Evolutionary conservation across 306 rosid genomes (phyloP), one percentile per base, ranked within the genome.

Genomic region (Morella rubra): DNA sequence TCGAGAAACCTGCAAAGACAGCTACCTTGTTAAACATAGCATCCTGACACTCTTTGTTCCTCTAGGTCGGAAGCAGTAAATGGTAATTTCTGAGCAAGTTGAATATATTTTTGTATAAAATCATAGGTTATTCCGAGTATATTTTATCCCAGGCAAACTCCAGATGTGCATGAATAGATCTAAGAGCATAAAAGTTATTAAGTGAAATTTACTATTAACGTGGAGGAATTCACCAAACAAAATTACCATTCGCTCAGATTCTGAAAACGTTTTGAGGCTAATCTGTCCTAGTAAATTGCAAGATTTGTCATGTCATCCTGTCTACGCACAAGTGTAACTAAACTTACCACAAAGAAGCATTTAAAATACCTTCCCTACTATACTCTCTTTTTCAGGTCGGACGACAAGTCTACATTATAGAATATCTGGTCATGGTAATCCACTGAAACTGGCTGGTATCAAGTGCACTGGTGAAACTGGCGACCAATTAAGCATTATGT

Each of bases 1-100:
- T 75, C 98, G 93, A 4, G 97, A 95, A 54, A 88, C 97, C 98
- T 95, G 73, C 84, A 77, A 8, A 20, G 49, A 65, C 78, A 82
- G 54, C 73, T 22, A 24, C 64, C 47, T 51, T 80, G 75, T 75
- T 81, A 65, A 77, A 73, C 44, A 46, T 49, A 13, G 8, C 4
- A 45, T 62, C 71, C 67, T 8, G 27, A 69, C 54, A 52, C 60
- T 76, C 9, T 40, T 55, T 18, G 71, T 22, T 70, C 66, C 74
- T 72, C 71, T 47, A 73, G 74, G 16, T 54, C 18, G 15, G 10
- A 24, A 24, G 62, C 45, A 62, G 58, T 61, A 60, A 45, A 45
- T 45, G 49, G 2, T 45, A 7, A 5, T 45, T 45, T 6, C 49
- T 32, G 3, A 32, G 37, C 37, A 32, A 45, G 49, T 45, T 45